Evolutionary conservation across 257 asterid genomes (phyloP).

Genomic region (Plantago elongata): DNA sequence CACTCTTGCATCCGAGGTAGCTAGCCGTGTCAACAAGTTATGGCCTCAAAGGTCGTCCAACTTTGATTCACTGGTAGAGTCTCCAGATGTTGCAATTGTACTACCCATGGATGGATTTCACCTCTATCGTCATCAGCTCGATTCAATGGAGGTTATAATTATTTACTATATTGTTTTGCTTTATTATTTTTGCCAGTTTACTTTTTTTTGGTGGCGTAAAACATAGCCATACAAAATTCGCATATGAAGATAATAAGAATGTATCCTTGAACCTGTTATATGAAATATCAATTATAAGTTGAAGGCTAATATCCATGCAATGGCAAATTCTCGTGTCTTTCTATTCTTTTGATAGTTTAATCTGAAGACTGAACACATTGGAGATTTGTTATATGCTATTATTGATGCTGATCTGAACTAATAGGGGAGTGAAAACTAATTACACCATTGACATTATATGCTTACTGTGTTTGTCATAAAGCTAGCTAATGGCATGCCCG

Average conservation of each 20-base stretch:
- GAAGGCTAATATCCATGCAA: neutral
- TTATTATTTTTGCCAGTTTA: slow-evolving; percentile 1
- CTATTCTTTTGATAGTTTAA: no score
- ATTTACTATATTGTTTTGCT: slow-evolving; percentile 15
- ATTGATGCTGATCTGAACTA: slow-evolving; percentile 2
- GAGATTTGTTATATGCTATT: no score
- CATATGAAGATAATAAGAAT: neutral
- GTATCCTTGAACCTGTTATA: neutral
- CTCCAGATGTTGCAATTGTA: slow-evolving; percentile 68
- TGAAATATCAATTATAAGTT: neutral
- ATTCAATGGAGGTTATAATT: slow-evolving; percentile 72
- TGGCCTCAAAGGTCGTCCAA: slow-evolving; percentile 58
- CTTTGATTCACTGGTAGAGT: slow-evolving; percentile 73
- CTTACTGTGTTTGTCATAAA: neutral
- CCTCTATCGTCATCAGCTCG: slow-evolving; percentile 85
- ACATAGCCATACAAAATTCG: slow-evolving; percentile 4
- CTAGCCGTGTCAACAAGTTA: slow-evolving; percentile 60
- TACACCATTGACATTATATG: neutral
- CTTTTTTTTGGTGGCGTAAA: neutral
- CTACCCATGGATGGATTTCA: slow-evolving; percentile 99
- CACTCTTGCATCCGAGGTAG: slow-evolving; percentile 77
- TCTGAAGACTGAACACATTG: no score
- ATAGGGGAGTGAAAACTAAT: neutral
- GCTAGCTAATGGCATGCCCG: neutral
- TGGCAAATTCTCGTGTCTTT: neutral